Evolutionary conservation across 164 flowering plant genomes (phyloP).

Genomic region (Vitis labrusca): DNA sequence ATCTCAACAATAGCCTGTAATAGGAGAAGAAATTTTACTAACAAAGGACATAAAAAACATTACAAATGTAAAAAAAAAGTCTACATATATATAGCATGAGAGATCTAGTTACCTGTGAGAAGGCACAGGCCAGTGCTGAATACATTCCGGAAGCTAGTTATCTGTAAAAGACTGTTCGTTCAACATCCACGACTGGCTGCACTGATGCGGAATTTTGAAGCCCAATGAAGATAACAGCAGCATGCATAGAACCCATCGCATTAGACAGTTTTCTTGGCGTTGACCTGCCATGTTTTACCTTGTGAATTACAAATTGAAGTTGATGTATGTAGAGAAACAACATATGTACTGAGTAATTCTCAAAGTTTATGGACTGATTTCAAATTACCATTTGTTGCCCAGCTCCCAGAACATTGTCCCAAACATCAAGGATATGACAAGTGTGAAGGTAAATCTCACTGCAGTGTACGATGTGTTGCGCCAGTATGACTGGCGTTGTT

Average conservation of each 20-base stretch:
- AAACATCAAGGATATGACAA: slow-evolving; percentile 29
- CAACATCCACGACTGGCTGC: slow-evolving; percentile 59
- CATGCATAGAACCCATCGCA: slow-evolving; percentile 67
- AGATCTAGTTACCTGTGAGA: slow-evolving; percentile 39
- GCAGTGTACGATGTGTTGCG: slow-evolving; percentile 45
- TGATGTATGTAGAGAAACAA: too few relatives aligned
- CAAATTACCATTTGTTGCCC: slow-evolving; percentile 37
- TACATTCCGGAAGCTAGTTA: slow-evolving; percentile 68
- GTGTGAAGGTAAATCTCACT: slow-evolving; percentile 31
- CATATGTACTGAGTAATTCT: not conserved
- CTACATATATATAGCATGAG: not conserved
- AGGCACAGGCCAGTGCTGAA: slow-evolving; percentile 62
- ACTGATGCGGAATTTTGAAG: slow-evolving; percentile 54
- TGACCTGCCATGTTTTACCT: slow-evolving; percentile 16
- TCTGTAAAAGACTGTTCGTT: slow-evolving; percentile 57
- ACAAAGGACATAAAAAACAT: too few relatives aligned
- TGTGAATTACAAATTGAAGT: not conserved
- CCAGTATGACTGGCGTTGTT: slow-evolving; percentile 49
- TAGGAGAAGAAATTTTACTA: too few relatives aligned
- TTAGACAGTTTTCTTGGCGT: slow-evolving; percentile 41
- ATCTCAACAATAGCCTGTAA: too few relatives aligned
- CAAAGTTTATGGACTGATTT: not conserved
- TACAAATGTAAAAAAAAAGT: too few relatives aligned
- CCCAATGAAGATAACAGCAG: slow-evolving; percentile 55
- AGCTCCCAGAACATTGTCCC: slow-evolving; percentile 48